A percentile compares a stretch with the other conserved stretches of the same genome.
These are phyloP conservation scores for Coniochaeta prunicola DNA, from an alignment of 2,329 filamentous ascomycete species.

Conservation along the genomic window DNA sequence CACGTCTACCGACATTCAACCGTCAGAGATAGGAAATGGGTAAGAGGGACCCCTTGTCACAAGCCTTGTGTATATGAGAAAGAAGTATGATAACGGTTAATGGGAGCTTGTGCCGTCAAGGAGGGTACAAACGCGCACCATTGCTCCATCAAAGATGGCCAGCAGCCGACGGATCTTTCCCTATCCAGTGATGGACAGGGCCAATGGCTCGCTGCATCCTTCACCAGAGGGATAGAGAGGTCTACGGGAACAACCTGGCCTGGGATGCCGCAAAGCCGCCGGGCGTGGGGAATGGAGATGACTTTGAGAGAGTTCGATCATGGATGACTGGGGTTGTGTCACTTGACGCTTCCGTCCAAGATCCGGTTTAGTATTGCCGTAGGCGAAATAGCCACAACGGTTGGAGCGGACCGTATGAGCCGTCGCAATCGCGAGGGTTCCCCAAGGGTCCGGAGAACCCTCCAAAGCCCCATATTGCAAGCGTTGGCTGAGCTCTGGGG, in stretches of 20 bases:
- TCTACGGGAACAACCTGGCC: slow-evolving; percentile 2
- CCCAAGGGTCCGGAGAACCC: slow-evolving; percentile 3
- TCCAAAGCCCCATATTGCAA: slow-evolving; percentile 11
- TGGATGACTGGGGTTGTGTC: slow-evolving; percentile 15
- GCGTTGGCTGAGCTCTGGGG: slow-evolving; percentile 8
- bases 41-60: not conserved
- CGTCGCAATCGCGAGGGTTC: slow-evolving; percentile 10
- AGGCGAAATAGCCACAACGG: slow-evolving; percentile 29
- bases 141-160: not conserved
- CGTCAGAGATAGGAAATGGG: slow-evolving; percentile 15
- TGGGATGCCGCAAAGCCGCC: slow-evolving; percentile 16
- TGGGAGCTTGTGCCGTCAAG: not conserved
- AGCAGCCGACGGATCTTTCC: not conserved
- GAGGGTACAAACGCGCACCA: slow-evolving; percentile 2
- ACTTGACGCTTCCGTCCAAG: slow-evolving; percentile 12
- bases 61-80: not conserved
- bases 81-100: not conserved
- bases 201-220: not conserved
- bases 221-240: slow-evolving; percentile 7
- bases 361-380: slow-evolving; percentile 19
- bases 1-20: slow-evolving; percentile 18
- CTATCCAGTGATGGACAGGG: not conserved
- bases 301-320: not conserved
- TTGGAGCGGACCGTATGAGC: slow-evolving; percentile 33
- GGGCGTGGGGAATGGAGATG: slow-evolving; percentile 16